Base-by-base conservation (phyloP, 192 early-diverging fungal genomes). In the Diversispora epigaea region DNA sequence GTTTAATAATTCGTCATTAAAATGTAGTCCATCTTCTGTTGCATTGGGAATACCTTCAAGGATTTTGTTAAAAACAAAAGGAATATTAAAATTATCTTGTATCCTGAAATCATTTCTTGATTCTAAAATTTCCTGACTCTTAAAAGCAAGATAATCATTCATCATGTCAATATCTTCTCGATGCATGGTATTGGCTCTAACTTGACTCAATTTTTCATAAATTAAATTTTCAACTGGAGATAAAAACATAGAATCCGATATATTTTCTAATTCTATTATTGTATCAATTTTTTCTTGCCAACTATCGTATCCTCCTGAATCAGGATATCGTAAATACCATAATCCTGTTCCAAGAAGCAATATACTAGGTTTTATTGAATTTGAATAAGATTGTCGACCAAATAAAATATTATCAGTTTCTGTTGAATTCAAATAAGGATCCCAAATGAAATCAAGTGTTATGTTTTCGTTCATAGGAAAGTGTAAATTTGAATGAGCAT, bases 21-120 rank as follows among this genome's bases (percentile, higher is more conserved):
- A 94, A 77, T 94, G 93, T 57, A 94, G 77, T 4, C 93, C 93
- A 75, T 94, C 93, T 7, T 66, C 46, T 11, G 91, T 90, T 62
- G 79, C 77, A 6, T 62, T 76, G 2, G 73, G 55, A 5, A 80
- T 79, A 19, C 78, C 80, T 19, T 75, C 65, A 10, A 82, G 61
- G 80, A 88, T 87, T 19, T 66, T 58, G 41, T 79, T 79, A 88
- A 88, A 91, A 32, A 79, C 80, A 50, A 78, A 77, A 15, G 88
- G 82, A 40, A 91, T 71, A 2, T 80, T 77, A 62, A 88, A 75
- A 1, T 77, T 64, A 19, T n/a, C 55, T 21, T 71, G 68, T 32
- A 1, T 32, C 25, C 0, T 32, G 25, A 32, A 32, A 32, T 32
- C 25, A 32, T 32, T 32, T 32, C 25, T 32, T 32, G 2, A 32